Conservation (phyloP, 2,329 filamentous ascomycete genomes). For the Rhytidhysteron rufulum region DNA sequence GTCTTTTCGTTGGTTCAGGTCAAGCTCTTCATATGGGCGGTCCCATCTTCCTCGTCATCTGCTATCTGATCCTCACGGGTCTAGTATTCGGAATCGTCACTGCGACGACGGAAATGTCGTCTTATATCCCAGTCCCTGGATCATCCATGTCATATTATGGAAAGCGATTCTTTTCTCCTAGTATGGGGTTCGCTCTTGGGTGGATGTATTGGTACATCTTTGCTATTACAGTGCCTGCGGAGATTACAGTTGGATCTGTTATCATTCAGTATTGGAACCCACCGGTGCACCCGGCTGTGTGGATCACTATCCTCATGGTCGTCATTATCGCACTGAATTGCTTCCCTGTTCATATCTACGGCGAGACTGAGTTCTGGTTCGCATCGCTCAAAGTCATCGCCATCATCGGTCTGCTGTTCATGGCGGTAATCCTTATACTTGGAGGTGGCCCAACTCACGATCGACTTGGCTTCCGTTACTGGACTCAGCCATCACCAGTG, state of each 20-base stretch:
- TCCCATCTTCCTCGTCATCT: slow-evolving; percentile 44
- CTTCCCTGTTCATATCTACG: slow-evolving; percentile 46
- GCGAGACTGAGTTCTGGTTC: slow-evolving; percentile 55
- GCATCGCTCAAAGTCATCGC: slow-evolving; percentile 50
- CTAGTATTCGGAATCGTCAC: slow-evolving; percentile 47
- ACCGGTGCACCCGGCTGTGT: slow-evolving; percentile 38
- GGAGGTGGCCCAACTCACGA: slow-evolving; percentile 53
- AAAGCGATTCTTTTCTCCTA: slow-evolving; percentile 42
- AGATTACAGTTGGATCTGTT: slow-evolving; percentile 33
- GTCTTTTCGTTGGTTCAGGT: slow-evolving; percentile 41
- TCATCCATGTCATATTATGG: slow-evolving; percentile 50
- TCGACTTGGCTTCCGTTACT: slow-evolving; percentile 50
- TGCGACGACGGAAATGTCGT: slow-evolving; percentile 46
- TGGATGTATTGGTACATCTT: slow-evolving; percentile 35
- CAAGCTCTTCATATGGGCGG: slow-evolving; percentile 36
- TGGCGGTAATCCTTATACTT: slow-evolving; percentile 54
- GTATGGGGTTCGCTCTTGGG: slow-evolving; percentile 44
- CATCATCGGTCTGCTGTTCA: slow-evolving; percentile 49
- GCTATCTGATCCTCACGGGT: slow-evolving; percentile 41
- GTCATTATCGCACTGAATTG: slow-evolving; percentile 44
- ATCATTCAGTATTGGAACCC: slow-evolving; percentile 40
- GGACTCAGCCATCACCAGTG: slow-evolving; percentile 46
- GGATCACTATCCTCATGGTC: slow-evolving; percentile 35
- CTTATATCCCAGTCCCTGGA: slow-evolving; percentile 57
- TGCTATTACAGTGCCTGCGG: slow-evolving; percentile 17